Base-by-base conservation (phyloP, 2,329 filamentous ascomycete genomes). In the Neoarthrinium moseri region DNA sequence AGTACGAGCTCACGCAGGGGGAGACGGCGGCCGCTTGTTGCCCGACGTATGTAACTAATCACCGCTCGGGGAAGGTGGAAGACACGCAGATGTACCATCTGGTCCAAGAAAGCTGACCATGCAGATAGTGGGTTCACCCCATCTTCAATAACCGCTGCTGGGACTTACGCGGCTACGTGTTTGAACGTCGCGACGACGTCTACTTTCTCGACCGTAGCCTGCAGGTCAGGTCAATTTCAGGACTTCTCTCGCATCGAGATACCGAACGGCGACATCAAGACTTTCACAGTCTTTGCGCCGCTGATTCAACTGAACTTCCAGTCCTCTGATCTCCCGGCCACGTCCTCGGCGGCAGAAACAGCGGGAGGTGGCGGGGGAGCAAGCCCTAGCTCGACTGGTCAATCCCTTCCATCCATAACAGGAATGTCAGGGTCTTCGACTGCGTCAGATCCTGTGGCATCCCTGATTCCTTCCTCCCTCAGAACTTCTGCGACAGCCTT, bases 21-120 rank as follows among this genome's bases (percentile, higher is more conserved):
- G 40, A 48, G 46, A 44, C 46, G 40, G 46, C 46, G 10, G 46
- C 46, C 7, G 46, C 33, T 3, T 48, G 46, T 26, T 48, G 46
- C 23, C 46, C 46, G 5, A 43, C 23, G 46, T 48, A 43, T 13
- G 40, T 33, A 5, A n/a, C n/a, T n/a, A 10, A 43, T 17, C 18
- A 7, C 20, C 13, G 10, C 17, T 23, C 2, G 21, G 18, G 17
- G 6, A 6, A 11, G 5, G 12, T 23, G 6, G n/a, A 26, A 24
- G 24, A 21, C 20, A 43, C 20, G 5, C 21, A 15, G 11, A 43
- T 17, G 13, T 20, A 22, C 7, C 18, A 33, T 6, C 18, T 32
- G 20, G 7, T 11, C 6, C 11, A 17, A 13, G 12, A 21, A 21
- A 32, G 23, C 15, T 24, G 21, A 32, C 27, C 21, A 29, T 10